Base-by-base conservation (phyloP, 2,329 filamentous ascomycete species). In the Orbilia quercus region DNA sequence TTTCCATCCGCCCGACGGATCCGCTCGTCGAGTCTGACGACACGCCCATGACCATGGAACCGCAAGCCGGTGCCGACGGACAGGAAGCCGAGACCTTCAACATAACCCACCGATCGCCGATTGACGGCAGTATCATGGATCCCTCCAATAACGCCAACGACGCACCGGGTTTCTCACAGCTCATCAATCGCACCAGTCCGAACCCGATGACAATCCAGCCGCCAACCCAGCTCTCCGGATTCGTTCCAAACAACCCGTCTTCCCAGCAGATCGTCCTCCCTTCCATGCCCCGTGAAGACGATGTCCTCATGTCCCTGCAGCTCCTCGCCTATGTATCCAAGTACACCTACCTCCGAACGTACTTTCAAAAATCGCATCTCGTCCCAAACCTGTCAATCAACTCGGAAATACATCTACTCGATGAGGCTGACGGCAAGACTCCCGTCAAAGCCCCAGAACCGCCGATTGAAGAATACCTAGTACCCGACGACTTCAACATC, bases 251-350 rank as follows among this genome's bases (percentile, higher is more conserved):
- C 77, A 89, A 90, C 38, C 88, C 88, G 50, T 67, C 63, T 81
- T 89, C 58, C 85, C 88, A 38, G 87, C 90, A 23, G 87, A 88
- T 78, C 86, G 89, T 96, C 77, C 83, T 96, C 31, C 91, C 93
- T 25, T 90, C 92, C 9, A 96, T 98, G 90, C 95, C 95, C 7
- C 88, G 95, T 55, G 95, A 99, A 78, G 95, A 99, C 81, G 95
- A 99, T 78, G 95, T 99, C 1, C 84, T 99, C 75, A 97, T 99
- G 94, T 97, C 95, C 4, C 85, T 99, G 38, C 95, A 99, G 81
- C 87, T 99, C 18, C 86, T 99, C 48, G 95, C 95, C 14, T 99
- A 99, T 80, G 94, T 99, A 65, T 97, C 93, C 22, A 99, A 99
- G 81, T 99, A 99, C 82, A 98, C 95, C 84, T 96, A 96, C 78